Base-by-base conservation (phyloP, 208 protist species). In the Wallacemonas sp. region DNA sequence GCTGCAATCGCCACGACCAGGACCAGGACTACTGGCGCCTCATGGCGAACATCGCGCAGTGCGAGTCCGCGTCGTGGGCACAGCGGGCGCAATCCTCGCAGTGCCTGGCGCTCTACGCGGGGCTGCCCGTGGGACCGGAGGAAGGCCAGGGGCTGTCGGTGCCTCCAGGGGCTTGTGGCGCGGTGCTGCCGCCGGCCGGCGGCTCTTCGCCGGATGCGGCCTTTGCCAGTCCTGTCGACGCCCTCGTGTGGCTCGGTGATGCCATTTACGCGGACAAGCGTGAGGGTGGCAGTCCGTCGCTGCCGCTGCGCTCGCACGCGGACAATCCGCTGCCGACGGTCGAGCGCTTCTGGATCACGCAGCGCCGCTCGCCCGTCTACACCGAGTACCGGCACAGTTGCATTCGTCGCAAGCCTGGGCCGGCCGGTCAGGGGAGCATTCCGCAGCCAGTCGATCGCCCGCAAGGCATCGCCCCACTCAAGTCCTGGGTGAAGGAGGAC, bases 231-330 rank as follows among this genome's bases (percentile, higher is more conserved):
- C 74, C 78, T 1, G 63, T 89, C 11, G 87, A 97, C 57, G 79
- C 84, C 32, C 65, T 91, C 16, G 49, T 92, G 32, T 97, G 88
- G 88, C 70, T 92, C 16, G 91, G 91, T 18, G 91, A 97, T 61
- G 82, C 69, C 4, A 84, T 97, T 29, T 97, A 97, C 77, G 84
- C 83, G 0, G 89, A 97, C 59, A 89, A 84, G 54, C 45, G 52
- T 1, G 64, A 70, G 2, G 72, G 79, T 20, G 76, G 69, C 41
- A 28, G 66, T 18, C 64, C 57, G 45, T 64, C 63, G 8, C 11
- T 76, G 29, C 44, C 12, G n/a, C 2, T 72, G 38, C 33, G 62
- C 28, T 33, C 52, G 7, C 67, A 61, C 50, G 39, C 52, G 10
- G 52, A 59, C 28, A 80, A 73, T 44, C 61, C 81, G 22, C 57